phyloP scores from a whole-genome alignment of 2,329 filamentous ascomycete species.

The Neofusicoccum sp. region DNA sequence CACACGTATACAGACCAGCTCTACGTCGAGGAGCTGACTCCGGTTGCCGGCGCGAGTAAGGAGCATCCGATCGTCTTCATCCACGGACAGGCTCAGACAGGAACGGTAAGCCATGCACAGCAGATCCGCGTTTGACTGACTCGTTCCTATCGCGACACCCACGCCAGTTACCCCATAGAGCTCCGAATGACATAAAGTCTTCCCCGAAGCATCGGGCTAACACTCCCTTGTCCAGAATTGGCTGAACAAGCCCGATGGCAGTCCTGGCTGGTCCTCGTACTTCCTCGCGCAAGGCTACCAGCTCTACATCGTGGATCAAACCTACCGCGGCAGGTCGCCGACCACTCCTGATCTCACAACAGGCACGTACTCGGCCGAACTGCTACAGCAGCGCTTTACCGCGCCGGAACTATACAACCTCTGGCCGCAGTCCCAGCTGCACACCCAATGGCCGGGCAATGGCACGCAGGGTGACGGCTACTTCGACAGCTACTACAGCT shows the following conservation, averaged over 20 bases:
- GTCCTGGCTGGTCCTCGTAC: slow-evolving; percentile 49
- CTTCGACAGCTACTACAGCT: slow-evolving; percentile 49
- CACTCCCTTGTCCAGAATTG: slow-evolving; percentile 32
- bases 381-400: slow-evolving; percentile 32
- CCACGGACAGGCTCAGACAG: slow-evolving; percentile 9
- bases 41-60: slow-evolving; percentile 12
- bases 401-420: slow-evolving; percentile 35
- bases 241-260: slow-evolving; percentile 50
- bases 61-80: slow-evolving; percentile 3
- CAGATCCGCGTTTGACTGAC: neutral
- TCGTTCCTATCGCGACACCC: neutral
- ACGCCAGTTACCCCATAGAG: too few species aligned
- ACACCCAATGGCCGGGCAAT: slow-evolving; percentile 43
- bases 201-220: too few species aligned
- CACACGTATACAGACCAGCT: slow-evolving; percentile 23
- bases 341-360: slow-evolving; percentile 35
- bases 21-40: slow-evolving; percentile 31
- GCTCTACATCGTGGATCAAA: slow-evolving; percentile 50
- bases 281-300: slow-evolving; percentile 49
- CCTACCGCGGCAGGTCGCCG: slow-evolving; percentile 46
- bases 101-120: slow-evolving; percentile 2
- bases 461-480: slow-evolving; percentile 38
- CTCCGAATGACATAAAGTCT: too few species aligned
- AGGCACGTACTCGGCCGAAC: slow-evolving; percentile 16
- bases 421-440: slow-evolving; percentile 44